phyloP scores from a whole-genome alignment of 306 rosid species.

The Prunus dulcis region DNA sequence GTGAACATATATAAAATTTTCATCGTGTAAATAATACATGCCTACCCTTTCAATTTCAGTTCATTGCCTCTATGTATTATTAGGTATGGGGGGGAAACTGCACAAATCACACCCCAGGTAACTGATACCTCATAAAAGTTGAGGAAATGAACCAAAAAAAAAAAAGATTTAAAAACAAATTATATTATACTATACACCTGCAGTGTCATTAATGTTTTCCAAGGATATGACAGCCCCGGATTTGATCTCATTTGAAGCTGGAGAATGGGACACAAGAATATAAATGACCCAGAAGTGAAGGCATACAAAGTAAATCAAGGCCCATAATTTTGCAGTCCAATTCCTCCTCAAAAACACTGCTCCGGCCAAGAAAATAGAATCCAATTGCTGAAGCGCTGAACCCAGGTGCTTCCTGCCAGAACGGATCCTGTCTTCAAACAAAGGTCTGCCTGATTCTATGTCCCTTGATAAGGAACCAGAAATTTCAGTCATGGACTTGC shows the following conservation, averaged over 20 bases:
- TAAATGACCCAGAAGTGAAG: conserved; percentile 95
- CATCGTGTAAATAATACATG: neutral
- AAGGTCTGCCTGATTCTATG: conserved; percentile 74
- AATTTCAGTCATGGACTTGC: conserved; percentile 34
- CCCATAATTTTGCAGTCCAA: conserved; percentile 68
- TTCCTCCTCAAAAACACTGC: conserved; percentile 73
- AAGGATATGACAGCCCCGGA: conserved; percentile 84
- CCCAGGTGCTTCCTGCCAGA: conserved; percentile 78
- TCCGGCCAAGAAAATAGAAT: conserved; percentile 70
- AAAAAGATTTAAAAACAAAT: neutral
- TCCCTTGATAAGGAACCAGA: conserved; percentile 49
- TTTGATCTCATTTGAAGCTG: conserved; percentile 52
- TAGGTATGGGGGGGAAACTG: conserved; percentile 1
- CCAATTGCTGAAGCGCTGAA: conserved; percentile 71
- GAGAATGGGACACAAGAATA: conserved; percentile 68
- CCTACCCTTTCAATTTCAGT: conserved; percentile 12
- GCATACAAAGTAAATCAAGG: conserved; percentile 69
- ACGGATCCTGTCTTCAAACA: conserved; percentile 61
- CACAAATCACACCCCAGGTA: conserved; percentile 20
- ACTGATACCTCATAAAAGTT: conserved; percentile 37
- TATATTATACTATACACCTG: conserved; percentile 31
- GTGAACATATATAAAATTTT: too few relatives aligned
- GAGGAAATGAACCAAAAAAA: conserved; percentile 12
- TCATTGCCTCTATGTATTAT: neutral
- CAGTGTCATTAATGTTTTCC: conserved; percentile 78